Base-by-base conservation (phyloP, 2,329 filamentous ascomycete genomes). In the Colletotrichum lindemuthianum region DNA sequence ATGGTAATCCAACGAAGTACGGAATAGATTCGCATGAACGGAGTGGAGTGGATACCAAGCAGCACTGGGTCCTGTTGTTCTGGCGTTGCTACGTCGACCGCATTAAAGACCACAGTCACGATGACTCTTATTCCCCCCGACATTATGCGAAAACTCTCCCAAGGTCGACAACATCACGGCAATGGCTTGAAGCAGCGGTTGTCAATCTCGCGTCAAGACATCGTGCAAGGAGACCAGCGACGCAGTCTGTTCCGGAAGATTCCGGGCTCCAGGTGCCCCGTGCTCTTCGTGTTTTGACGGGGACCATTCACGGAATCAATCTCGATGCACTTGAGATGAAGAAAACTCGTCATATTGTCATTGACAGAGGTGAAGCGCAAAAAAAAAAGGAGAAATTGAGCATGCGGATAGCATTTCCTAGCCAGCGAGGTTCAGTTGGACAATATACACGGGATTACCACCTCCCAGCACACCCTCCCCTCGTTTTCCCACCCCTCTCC, bases 391-490 rank as follows among this genome's bases (percentile, higher is more conserved):
- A 11, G 8, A 1, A 24, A 15, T 45, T 51, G 43, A 63, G 47
- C 53, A 66, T 66, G 59, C 59, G 16, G 37, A 63, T 66, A 66
- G 52, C 59, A 57, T 57, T 66, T 66, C 59, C 59, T 66, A 54
- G 43, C 63, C 59, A 54, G 52, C 52, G 47, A 63, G 59, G 63
- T 66, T 66, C 48, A 63, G 59, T 66, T 53, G 72, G 68, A 74
- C 76, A 77, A 76, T 77, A 71, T 77, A 77, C 75, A 76, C 72
- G 72, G 73, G 75, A 73, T 75, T 72, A 70, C 69, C 69, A 69
- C 68, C 67, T 65, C 61, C 61, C 61, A 65, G 61, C 57, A 60
- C 61, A 48, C 61, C 61, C 54, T 56, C 51, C 60, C 65, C 63
- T 67, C 51, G 45, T 67, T 41, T 51, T 39, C 45, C 47, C 12